These are phyloP conservation scores for Mycena haematopus DNA, from an alignment of 768 basidiomycete genomes.

Conservation along the genomic window DNA sequence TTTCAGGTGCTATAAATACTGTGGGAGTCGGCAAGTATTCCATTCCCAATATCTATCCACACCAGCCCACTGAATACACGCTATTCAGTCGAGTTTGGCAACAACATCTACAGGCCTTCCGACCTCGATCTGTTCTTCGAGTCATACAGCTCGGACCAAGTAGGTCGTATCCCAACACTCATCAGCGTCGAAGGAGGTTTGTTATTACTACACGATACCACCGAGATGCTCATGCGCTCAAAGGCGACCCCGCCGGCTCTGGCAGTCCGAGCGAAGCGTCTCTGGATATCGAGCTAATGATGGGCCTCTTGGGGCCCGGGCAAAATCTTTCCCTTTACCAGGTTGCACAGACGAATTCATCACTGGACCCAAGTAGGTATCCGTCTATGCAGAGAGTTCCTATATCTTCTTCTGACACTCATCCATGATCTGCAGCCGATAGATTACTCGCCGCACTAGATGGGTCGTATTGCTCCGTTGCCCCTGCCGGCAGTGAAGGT, in stretches of 20 bases:
- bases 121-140: conserved; percentile 22
- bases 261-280: conserved; percentile 11
- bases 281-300: conserved; percentile 22
- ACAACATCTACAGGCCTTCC: conserved; percentile 8
- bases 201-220: background rate
- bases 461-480: conserved; percentile 15
- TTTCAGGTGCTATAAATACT: conserved; percentile 10
- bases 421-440: conserved; percentile 13
- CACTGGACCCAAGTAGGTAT: conserved; percentile 21
- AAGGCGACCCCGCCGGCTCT: conserved; percentile 9
- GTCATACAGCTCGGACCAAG: conserved; percentile 15
- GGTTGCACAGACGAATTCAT: conserved; percentile 9
- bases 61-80: background rate
- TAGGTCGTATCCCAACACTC: conserved; percentile 12
- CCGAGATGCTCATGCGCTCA: background rate
- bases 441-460: conserved; percentile 17
- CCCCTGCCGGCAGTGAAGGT: conserved; percentile 14
- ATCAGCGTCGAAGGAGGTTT: conserved; percentile 24
- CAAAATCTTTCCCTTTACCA: conserved; percentile 22
- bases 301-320: conserved; percentile 17
- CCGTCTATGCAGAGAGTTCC: background rate
- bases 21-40: conserved; percentile 13
- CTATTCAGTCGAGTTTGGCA: conserved; percentile 15
- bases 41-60: background rate
- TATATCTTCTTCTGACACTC: background rate